Evolutionary conservation across 164 flowering plant genomes (phyloP).

Genomic region (Vitis rotundifolia): DNA sequence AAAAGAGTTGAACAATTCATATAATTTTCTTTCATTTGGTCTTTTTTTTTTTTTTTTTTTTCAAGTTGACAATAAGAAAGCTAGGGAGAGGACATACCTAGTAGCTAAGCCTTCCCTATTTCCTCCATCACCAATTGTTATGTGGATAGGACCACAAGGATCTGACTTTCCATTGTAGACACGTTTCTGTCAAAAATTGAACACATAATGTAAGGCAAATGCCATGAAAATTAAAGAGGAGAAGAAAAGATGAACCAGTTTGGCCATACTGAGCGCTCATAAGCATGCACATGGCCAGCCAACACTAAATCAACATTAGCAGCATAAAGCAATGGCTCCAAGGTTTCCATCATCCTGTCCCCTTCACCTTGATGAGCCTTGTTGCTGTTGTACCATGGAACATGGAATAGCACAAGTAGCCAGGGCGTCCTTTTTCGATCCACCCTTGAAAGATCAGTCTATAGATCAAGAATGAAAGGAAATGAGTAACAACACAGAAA

Average conservation of each 20-base stretch:
- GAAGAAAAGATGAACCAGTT: not conserved
- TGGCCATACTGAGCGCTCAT: conserved; percentile 83
- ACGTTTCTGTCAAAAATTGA: conserved; percentile 54
- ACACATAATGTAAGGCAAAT: conserved; percentile 1
- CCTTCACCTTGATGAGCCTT: conserved; percentile 92
- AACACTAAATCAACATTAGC: conserved; percentile 85
- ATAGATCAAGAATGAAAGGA: conserved; percentile 16
- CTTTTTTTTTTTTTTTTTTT: too few species aligned
- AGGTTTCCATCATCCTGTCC: conserved; percentile 76
- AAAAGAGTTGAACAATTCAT: too few species aligned
- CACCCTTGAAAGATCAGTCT: conserved; percentile 84
- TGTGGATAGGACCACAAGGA: conserved; percentile 87
- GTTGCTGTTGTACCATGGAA: conserved; percentile 98
- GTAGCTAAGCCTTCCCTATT: conserved; percentile 94
- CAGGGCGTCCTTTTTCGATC: conserved; percentile 85
- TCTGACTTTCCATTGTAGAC: conserved; percentile 64
- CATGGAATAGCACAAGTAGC: conserved; percentile 88
- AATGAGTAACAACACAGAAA: not conserved
- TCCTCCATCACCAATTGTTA: conserved; percentile 99
- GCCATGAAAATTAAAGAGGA: not conserved
- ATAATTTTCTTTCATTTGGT: too few species aligned
- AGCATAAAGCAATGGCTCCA: conserved; percentile 88
- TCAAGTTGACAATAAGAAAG: not conserved
- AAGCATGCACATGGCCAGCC: conserved; percentile 98
- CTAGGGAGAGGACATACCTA: conserved; percentile 41